These are phyloP conservation scores for Salix purpurea DNA, from an alignment of 345 rosid species.

Conservation along the genomic window DNA sequence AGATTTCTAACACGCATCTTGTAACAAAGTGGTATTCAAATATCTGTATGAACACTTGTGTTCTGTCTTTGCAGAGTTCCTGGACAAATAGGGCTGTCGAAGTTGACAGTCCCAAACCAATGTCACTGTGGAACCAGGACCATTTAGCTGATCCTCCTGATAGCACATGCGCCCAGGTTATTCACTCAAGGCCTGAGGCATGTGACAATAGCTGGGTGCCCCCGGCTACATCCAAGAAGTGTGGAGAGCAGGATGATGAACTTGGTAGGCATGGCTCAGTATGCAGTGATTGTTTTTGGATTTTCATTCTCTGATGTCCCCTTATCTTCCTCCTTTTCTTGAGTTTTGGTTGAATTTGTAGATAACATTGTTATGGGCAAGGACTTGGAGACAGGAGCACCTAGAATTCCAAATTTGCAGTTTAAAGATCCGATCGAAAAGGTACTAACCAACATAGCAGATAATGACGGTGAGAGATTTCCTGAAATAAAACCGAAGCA, in stretches of 20 bases:
- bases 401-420: conserved; percentile 24
- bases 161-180: conserved; percentile 37
- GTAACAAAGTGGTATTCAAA: not conserved
- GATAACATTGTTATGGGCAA: conserved; percentile 31
- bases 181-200: conserved; percentile 31
- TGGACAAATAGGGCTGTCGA: conserved; percentile 40
- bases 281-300: not conserved
- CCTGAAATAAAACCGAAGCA: conserved; percentile 21
- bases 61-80: conserved; percentile 37
- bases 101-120: conserved; percentile 35
- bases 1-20: not conserved
- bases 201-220: conserved; percentile 37
- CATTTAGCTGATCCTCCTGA: conserved; percentile 33
- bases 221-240: conserved; percentile 17
- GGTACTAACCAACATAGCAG: conserved; percentile 4
- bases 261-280: conserved; percentile 23
- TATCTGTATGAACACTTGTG: not conserved
- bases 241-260: conserved; percentile 23
- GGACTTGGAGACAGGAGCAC: conserved; percentile 37
- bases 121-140: conserved; percentile 27
- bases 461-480: conserved; percentile 17
- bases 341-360: conserved; percentile 10
- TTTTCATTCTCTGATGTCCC: not conserved
- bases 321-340: conserved; percentile 1
- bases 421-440: conserved; percentile 22